Base-by-base conservation (phyloP, 2,329 filamentous ascomycete genomes). In the Colletotrichum chrysophilum region DNA sequence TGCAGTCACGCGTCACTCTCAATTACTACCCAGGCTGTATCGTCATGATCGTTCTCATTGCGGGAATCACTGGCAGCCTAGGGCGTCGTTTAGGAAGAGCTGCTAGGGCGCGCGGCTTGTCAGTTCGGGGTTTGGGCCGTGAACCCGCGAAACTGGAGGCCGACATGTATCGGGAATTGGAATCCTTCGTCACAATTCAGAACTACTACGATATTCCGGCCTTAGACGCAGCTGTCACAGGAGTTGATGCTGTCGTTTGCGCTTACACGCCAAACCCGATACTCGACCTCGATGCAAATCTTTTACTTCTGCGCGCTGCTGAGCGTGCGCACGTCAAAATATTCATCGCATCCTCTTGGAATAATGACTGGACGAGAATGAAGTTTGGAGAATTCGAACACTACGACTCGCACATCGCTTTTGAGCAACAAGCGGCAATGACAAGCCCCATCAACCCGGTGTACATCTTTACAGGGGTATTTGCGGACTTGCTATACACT, bases 11-110 rank as follows among this genome's bases (percentile, higher is more conserved):
- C n/a, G 10, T 4, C 43, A 52, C 43, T 13, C n/a, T 30, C 26
- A 26, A 8, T 18, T 32, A 34, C 58, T 5, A 7, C 7, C 7
- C 24, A 16, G 21, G n/a, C 14, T 7, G 28, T 21, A 8, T 71
- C 75, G 55, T 13, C 34, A 85, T 86, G 83, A 79, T 86, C 32
- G 79, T 86, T 21, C 81, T 85, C 24, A 82, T 86, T 65, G 82
- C 81, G 13, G 84, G 84, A 34, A 80, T 83, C 18, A 84, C 83
- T 2, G 84, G 85, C 68, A 82, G 81, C 18, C 66, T 85, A 8
- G 85, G 85, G 75, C 80, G 80, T 48, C 79, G 79, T 36, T 71
- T 84, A 28, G 79, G 80, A 30, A 60, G 56, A 3, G 78, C 75
- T 16, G 79, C 80, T 18, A 69, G 83, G 8, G 66, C 77, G 2